Evolutionary conservation across 2,329 filamentous ascomycete genomes (phyloP).

Genomic region (Sporothrix protearum): DNA sequence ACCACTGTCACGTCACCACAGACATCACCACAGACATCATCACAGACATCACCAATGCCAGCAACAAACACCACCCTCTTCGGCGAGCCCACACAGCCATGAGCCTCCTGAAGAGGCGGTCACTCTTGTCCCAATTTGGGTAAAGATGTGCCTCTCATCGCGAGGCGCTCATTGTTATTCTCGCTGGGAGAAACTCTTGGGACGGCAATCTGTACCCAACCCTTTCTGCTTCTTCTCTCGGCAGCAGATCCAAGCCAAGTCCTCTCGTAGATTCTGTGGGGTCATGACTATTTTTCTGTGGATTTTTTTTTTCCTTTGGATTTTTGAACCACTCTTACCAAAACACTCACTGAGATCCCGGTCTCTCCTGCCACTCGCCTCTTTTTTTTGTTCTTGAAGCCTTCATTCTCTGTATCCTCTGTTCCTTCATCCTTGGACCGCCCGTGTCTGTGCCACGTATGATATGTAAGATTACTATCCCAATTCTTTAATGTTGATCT

Average conservation of each 20-base stretch:
- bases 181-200: background rate
- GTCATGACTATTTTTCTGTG: background rate
- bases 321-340: background rate
- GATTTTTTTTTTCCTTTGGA: background rate
- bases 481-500: background rate
- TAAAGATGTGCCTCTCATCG: background rate
- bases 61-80: background rate
- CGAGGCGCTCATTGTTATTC: background rate
- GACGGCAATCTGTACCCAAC: background rate
- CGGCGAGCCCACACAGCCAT: slow-evolving; percentile 17
- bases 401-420: background rate
- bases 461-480: background rate
- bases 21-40: background rate
- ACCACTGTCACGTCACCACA: background rate
- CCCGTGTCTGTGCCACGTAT: background rate
- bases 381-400: background rate
- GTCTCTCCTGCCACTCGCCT: background rate
- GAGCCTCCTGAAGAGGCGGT: background rate
- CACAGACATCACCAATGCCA: background rate
- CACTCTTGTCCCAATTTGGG: slow-evolving; percentile 6
- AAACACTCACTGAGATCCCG: background rate
- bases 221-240: background rate
- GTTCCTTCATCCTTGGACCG: slow-evolving; percentile 2
- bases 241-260: background rate
- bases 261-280: background rate